Percentiles rank a stretch among this genome's conserved stretches.
These are phyloP conservation scores for Aphanomyces stellatus DNA, from an alignment of 352 stramenopile genomes.

Conservation along the genomic window DNA sequence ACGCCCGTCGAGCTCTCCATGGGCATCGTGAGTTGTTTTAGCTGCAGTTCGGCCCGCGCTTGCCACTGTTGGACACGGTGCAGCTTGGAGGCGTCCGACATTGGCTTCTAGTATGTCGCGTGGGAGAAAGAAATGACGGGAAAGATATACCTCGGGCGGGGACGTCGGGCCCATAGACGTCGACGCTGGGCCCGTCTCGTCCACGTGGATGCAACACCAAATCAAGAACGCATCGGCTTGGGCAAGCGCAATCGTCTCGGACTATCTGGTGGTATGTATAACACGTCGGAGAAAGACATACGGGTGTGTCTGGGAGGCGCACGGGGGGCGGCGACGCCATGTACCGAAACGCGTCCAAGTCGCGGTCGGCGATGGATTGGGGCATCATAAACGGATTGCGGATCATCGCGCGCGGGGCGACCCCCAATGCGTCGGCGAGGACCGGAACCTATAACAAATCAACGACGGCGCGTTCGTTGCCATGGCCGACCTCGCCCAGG, in stretches of 20 bases:
- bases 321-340: constrained; percentile 37
- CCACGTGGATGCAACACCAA: constrained; percentile 1
- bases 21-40: constrained; percentile 58
- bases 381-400: constrained; percentile 85
- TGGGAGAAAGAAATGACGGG: neutral
- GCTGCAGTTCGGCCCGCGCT: constrained; percentile 51
- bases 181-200: no score
- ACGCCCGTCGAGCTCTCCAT: constrained; percentile 39
- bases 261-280: neutral
- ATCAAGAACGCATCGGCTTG: constrained; percentile 11
- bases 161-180: no score
- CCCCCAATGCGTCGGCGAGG: constrained; percentile 41
- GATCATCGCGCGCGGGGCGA: constrained; percentile 47
- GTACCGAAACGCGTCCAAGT: constrained; percentile 35
- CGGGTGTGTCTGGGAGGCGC: neutral
- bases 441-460: no score
- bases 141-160: neutral
- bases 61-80: constrained; percentile 31
- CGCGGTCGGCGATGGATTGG: constrained; percentile 44
- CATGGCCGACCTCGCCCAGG: constrained; percentile 36
- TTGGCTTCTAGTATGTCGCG: neutral
- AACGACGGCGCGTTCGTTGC: no score
- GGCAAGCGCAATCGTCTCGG: neutral
- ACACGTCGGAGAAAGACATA: neutral
- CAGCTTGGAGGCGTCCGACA: neutral